Evolutionary conservation across 2,329 filamentous ascomycete genomes (phyloP).

Genomic region (Ceratocystis cubensis): DNA sequence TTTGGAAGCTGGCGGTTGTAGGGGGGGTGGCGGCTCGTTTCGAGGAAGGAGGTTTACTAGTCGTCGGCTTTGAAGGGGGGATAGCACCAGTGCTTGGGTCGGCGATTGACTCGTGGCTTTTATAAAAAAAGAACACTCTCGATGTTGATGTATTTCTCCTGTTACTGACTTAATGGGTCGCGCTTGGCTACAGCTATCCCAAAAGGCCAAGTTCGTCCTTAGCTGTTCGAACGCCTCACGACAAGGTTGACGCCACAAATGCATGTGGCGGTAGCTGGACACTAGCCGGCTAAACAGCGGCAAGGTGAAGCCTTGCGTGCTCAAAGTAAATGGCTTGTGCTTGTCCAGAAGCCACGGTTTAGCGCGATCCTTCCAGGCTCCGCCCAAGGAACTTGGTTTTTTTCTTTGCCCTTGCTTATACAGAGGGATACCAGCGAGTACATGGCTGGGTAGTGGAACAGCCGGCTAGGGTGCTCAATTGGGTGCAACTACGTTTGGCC

Average conservation of each 20-base stretch:
- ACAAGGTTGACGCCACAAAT: neutral
- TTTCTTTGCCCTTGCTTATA: neutral
- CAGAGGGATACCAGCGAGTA: neutral
- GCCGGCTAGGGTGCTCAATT: neutral
- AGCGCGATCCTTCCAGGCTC: neutral
- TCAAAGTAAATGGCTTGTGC: neutral
- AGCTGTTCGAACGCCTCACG: constrained; percentile 10
- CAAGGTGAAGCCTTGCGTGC: neutral
- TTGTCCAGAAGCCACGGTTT: neutral
- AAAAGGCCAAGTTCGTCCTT: constrained; percentile 18
- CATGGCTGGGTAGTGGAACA: neutral
- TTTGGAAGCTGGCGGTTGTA: neutral
- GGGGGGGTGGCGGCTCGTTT: neutral
- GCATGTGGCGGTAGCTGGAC: neutral
- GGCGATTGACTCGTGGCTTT: neutral
- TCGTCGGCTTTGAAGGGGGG: neutral
- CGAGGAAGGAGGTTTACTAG: neutral
- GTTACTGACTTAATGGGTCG: neutral
- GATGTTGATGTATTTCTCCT: neutral
- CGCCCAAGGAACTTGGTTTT: neutral
- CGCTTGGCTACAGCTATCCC: constrained; percentile 7
- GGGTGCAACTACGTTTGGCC: neutral
- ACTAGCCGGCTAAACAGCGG: neutral
- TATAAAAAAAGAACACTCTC: neutral
- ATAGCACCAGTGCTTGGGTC: neutral